A percentile compares a stretch with the other conserved stretches of the same genome.
phyloP scores from a whole-genome alignment of 192 early-diverging fungal genomes.

The Pecoramyces ruminantium region DNA sequence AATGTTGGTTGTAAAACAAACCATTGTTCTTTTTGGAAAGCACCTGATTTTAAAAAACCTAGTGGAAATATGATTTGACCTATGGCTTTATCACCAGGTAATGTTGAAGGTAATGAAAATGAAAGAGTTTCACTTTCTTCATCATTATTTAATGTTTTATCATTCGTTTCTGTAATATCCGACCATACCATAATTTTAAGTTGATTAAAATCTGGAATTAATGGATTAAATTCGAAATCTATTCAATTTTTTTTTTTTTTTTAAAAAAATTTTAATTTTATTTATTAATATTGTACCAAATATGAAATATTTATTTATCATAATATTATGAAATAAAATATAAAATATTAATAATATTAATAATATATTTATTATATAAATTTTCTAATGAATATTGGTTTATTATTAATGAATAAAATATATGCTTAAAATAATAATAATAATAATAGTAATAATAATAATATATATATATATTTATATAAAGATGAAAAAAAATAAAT shows the following conservation, averaged over 20 bases:
- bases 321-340: too few relatives aligned
- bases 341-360: too few relatives aligned
- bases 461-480: too few relatives aligned
- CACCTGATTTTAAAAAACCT: neutral
- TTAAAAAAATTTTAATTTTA: too few relatives aligned
- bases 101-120: neutral
- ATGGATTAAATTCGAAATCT: neutral
- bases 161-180: neutral
- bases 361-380: too few relatives aligned
- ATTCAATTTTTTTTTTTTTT: neutral
- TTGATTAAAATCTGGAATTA: neutral
- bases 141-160: neutral
- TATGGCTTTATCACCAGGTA: neutral
- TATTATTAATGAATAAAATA: too few relatives aligned
- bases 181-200: neutral
- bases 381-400: too few relatives aligned
- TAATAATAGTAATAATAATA: too few relatives aligned
- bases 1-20: neutral
- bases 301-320: too few relatives aligned
- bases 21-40: neutral
- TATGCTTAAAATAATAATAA: too few relatives aligned
- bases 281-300: too few relatives aligned
- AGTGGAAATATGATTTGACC: neutral
- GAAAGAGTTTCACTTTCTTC: neutral
- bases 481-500: neutral